Percentiles rank a stretch among this genome's conserved stretches.
These are phyloP conservation scores for Candida verbasci DNA, from an alignment of 805 yeast species.

Conservation along the genomic window DNA sequence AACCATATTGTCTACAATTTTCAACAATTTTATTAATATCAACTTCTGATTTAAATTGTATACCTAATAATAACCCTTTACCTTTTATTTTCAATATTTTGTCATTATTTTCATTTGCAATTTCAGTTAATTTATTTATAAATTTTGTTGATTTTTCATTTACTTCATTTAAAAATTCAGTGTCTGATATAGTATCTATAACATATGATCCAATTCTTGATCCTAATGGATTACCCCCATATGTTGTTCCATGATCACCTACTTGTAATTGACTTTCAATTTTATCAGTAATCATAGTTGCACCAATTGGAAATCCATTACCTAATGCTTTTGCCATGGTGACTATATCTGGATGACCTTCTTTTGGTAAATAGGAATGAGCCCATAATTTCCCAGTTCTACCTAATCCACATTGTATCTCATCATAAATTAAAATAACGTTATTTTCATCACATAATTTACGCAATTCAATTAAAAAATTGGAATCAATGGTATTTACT, in stretches of 20 bases:
- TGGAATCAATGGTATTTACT: slow-evolving; percentile 59
- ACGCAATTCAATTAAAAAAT: slow-evolving; percentile 64
- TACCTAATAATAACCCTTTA: slow-evolving; percentile 80
- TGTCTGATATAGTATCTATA: slow-evolving; percentile 58
- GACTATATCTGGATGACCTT: slow-evolving; percentile 90
- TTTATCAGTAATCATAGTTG: slow-evolving; percentile 78
- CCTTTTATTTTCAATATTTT: slow-evolving; percentile 74
- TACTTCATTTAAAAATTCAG: slow-evolving; percentile 59
- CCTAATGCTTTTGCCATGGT: slow-evolving; percentile 97
- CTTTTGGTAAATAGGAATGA: slow-evolving; percentile 66
- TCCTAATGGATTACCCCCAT: slow-evolving; percentile 95
- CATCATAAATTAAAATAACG: slow-evolving; percentile 84
- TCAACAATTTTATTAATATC: slow-evolving; percentile 63
- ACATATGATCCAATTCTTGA: slow-evolving; percentile 78
- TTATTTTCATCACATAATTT: slow-evolving; percentile 62
- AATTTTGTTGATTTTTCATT: slow-evolving; percentile 56
- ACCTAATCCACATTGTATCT: slow-evolving; percentile 95
- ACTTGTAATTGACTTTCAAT: slow-evolving; percentile 70
- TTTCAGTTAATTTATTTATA: slow-evolving; percentile 41
- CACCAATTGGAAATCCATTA: slow-evolving; percentile 95
- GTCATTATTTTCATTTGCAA: slow-evolving; percentile 55
- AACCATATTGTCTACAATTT: slow-evolving; percentile 72
- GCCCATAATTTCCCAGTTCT: slow-evolving; percentile 95
- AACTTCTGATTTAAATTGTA: slow-evolving; percentile 55
- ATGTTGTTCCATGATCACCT: slow-evolving; percentile 98